Conservation (phyloP, 257 asterid species). For the Vinca minor region DNA sequence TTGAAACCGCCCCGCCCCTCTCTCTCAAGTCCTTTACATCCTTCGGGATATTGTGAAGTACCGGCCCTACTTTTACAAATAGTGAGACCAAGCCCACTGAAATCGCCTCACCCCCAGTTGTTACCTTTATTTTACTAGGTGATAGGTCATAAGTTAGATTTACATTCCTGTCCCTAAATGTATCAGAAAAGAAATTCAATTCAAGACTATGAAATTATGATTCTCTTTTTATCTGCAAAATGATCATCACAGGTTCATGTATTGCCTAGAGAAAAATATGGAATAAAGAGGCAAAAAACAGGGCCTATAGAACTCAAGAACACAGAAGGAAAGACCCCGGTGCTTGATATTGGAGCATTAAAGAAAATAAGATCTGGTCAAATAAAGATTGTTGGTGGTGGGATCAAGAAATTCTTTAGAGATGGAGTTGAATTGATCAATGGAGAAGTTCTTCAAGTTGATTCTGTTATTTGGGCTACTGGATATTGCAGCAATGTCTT, state of each 20-base stretch:
- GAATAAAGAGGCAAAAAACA: conserved; percentile 53
- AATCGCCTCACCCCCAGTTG: no score
- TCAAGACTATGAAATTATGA: not conserved
- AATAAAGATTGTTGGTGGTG: conserved; percentile 66
- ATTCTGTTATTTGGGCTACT: conserved; percentile 70
- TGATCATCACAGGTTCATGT: conserved; percentile 77
- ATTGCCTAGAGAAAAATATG: conserved; percentile 71
- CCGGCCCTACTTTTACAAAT: no score
- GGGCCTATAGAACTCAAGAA: conserved; percentile 82
- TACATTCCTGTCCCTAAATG: no score
- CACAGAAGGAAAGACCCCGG: conserved; percentile 78
- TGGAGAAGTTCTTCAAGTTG: conserved; percentile 50
- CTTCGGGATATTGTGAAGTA: no score
- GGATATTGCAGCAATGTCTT: conserved; percentile 95
- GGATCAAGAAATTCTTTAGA: conserved; percentile 51
- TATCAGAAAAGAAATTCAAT: no score
- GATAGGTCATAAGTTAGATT: no score
- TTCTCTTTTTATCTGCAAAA: not conserved
- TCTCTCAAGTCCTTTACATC: no score
- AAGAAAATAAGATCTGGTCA: conserved; percentile 62
- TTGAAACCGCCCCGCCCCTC: no score
- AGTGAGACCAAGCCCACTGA: no score
- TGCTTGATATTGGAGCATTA: conserved; percentile 73
- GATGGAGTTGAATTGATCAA: conserved; percentile 59
- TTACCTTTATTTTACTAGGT: no score